These are phyloP conservation scores for Eucalyptus sideroxylon DNA, from an alignment of 345 rosid genomes.

Conservation along the genomic window DNA sequence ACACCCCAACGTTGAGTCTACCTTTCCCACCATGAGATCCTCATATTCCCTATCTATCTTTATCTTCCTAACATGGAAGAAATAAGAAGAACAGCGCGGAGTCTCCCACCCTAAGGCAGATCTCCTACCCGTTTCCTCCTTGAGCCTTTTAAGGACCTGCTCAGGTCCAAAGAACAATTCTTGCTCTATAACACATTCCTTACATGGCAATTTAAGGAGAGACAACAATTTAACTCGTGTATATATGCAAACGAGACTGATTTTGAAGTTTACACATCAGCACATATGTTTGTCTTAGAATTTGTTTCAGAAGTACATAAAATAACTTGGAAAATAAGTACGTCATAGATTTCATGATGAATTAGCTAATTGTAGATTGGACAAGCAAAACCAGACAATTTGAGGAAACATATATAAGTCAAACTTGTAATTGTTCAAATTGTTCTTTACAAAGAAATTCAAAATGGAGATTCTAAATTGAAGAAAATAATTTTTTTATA, in stretches of 20 bases:
- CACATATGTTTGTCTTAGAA: neutral
- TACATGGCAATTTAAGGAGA: neutral
- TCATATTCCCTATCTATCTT: fast-evolving
- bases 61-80: fast-evolving
- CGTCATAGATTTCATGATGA: neutral
- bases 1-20: fast-evolving
- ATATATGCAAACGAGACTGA: neutral
- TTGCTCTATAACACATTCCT: neutral
- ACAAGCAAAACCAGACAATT: neutral
- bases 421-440: neutral
- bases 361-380: neutral
- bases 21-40: fast-evolving
- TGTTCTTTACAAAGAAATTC: neutral
- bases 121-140: fast-evolving
- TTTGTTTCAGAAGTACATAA: neutral
- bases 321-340: neutral
- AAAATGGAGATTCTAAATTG: neutral
- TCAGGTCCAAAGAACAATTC: neutral
- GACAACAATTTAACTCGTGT: neutral
- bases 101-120: fast-evolving
- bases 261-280: neutral
- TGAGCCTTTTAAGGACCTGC: too few relatives aligned
- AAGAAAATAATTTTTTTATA: neutral
- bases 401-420: neutral
- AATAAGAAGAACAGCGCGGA: fast-evolving